Conservation (phyloP, 2,329 filamentous ascomycete genomes). For the Nemania diffusa region DNA sequence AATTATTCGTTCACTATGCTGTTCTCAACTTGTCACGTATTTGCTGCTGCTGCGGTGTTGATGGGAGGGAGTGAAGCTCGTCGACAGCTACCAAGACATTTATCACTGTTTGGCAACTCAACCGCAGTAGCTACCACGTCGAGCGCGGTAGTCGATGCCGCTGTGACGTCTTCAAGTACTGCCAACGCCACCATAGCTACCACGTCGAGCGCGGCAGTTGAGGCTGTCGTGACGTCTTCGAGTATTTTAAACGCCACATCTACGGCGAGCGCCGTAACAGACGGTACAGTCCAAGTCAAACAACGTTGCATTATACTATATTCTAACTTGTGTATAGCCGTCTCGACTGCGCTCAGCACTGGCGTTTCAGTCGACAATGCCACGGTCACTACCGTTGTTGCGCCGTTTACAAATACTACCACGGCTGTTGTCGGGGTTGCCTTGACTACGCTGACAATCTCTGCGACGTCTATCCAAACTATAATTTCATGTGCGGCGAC, state of each 20-base stretch:
- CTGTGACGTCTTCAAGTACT: not conserved
- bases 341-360: not conserved
- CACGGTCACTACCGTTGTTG: not conserved
- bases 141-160: not conserved
- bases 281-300: conserved; percentile 5
- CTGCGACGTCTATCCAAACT: conserved; percentile 42
- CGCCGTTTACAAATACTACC: conserved; percentile 34
- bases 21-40: conserved; percentile 35
- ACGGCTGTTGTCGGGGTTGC: conserved; percentile 29
- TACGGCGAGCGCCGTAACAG: not conserved
- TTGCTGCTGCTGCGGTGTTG: conserved; percentile 36
- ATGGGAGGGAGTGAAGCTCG: conserved; percentile 27
- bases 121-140: conserved; percentile 2
- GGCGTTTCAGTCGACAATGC: not conserved
- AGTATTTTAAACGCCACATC: conserved; percentile 14
- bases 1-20: conserved; percentile 40
- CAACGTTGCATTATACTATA: not conserved
- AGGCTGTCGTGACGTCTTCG: not conserved
- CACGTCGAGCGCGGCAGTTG: not conserved
- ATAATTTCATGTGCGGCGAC: conserved; percentile 45
- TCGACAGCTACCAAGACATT: conserved; percentile 19
- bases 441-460: conserved; percentile 43
- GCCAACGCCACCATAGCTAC: conserved; percentile 10
- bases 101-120: conserved; percentile 19
- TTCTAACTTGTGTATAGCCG: conserved; percentile 12